A percentile compares a stretch with the other conserved stretches of the same genome.
Conservation (phyloP, 129 eudicot species). For the Artemisia tridentata region DNA sequence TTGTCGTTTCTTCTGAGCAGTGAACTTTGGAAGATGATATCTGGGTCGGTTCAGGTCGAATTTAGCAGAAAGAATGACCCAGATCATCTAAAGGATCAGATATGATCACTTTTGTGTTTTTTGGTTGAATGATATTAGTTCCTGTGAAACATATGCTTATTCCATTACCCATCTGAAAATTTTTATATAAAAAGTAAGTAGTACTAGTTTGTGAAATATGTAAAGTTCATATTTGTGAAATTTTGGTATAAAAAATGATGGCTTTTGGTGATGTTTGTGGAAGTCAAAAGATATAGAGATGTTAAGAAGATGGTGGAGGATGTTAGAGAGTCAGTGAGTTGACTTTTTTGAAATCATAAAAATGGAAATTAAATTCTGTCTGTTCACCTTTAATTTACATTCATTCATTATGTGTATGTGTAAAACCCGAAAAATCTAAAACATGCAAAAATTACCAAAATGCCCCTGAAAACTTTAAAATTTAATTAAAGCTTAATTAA, state of each 20-base stretch:
- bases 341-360: conserved; percentile 73
- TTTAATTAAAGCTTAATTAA: too few species aligned
- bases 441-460: too few species aligned
- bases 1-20: conserved; percentile 68
- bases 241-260: background rate
- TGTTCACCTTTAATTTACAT: conserved; percentile 23
- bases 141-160: conserved; percentile 83
- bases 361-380: conserved; percentile 36
- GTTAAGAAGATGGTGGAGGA: conserved; percentile 33
- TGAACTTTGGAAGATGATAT: conserved; percentile 74
- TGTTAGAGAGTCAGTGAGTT: conserved; percentile 53
- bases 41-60: conserved; percentile 61
- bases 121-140: conserved; percentile 40
- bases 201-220: too few species aligned
- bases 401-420: conserved; percentile 18
- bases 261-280: conserved; percentile 4
- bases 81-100: conserved; percentile 77
- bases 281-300: conserved; percentile 30
- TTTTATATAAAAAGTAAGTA: too few species aligned
- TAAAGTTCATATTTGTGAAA: too few species aligned
- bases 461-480: too few species aligned
- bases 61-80: conserved; percentile 96
- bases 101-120: conserved; percentile 43
- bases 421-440: too few species aligned
- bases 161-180: conserved; percentile 69